These are phyloP conservation scores for Gossypium bickii DNA, from an alignment of 345 rosid species.

Conservation along the genomic window DNA sequence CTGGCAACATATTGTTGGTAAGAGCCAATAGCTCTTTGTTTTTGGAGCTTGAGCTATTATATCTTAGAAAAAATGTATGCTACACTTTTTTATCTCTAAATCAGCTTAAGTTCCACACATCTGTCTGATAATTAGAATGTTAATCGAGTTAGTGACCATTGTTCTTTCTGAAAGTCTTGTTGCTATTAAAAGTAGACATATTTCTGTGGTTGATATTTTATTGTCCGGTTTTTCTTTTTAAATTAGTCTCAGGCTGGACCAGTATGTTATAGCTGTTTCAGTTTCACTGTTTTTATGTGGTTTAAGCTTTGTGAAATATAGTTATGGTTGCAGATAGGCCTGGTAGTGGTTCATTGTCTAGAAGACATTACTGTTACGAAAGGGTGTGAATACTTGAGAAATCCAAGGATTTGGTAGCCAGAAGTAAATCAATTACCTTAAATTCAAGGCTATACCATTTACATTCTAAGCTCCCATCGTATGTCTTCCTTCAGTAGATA, in stretches of 20 bases:
- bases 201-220: background rate
- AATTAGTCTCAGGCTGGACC: background rate
- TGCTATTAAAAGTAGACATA: background rate
- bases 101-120: background rate
- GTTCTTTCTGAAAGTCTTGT: background rate
- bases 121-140: background rate
- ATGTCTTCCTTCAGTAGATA: background rate
- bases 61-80: background rate
- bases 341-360: background rate
- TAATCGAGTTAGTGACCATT: background rate
- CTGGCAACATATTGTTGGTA: slow-evolving; percentile 90
- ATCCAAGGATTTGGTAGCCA: background rate
- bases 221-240: background rate
- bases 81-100: background rate
- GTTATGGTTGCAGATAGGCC: background rate
- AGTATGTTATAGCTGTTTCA: background rate
- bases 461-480: background rate
- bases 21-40: slow-evolving; percentile 23
- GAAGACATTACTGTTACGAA: background rate
- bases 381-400: background rate
- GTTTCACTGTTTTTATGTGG: background rate
- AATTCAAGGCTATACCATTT: background rate
- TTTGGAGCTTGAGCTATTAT: background rate
- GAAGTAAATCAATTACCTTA: background rate
- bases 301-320: background rate